Evolutionary conservation across 345 rosid genomes (phyloP), one percentile per base, ranked within the genome.

Genomic region (Ailanthus altissimus): DNA sequence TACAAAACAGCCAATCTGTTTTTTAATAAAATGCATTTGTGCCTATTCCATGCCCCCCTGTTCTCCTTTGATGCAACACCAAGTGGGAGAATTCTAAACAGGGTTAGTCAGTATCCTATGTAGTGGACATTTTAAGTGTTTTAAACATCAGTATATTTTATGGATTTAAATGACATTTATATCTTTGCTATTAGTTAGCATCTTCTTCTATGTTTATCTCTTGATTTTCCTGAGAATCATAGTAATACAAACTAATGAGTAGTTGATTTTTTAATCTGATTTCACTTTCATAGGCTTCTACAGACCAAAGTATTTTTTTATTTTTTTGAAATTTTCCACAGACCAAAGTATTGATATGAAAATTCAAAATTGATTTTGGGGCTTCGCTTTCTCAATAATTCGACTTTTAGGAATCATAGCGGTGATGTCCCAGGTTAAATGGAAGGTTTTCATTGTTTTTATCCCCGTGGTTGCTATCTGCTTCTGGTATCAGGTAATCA

Each of bases 31-130:
- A 88, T 92, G 91, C 93, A 89, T 59, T 74, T 79, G 3, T 85
- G 87, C 86, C 82, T 92, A 75, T 90, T 92, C 83, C 92, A 85
- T 5, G 88, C 97, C 14, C 92, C 97, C 26, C 89, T 90, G 93
- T 87, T 90, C 7, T 92, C 90, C 81, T 92, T 92, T 81, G 97
- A 92, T 82, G 81, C 95, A n/a, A 92, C 97, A 16, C 95, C 95
- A 12, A 86, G 92, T 78, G 97, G 93, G 77, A 81, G 97, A 73
- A 88, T 89, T 66, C 81, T 92, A 18, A 90, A 83, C 67, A 87
- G 97, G 74, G 97, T 90, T 79, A 70, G 91, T 77, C 14, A 67
- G 43, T 14, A 16, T n/a, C n/a, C n/a, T n/a, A n/a, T n/a, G n/a
- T n/a, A n/a, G n/a, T n/a, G n/a, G n/a, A n/a, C n/a, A n/a, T n/a